phyloP scores from a whole-genome alignment of 441 rosid genomes.

The Adansonia madagascariensis region DNA sequence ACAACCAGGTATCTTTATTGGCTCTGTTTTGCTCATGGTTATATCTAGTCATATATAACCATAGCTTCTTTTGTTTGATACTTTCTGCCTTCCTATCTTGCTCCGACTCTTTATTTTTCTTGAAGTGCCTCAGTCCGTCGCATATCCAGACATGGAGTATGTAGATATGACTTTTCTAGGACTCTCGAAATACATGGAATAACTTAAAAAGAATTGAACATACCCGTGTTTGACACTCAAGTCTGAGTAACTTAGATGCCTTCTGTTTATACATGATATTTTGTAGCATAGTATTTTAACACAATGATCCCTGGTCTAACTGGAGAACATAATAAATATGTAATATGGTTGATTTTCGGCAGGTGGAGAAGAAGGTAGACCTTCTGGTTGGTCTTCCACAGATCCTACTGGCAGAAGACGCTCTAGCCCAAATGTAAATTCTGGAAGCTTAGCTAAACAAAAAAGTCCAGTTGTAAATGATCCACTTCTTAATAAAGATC shows the following conservation, averaged over 20 bases:
- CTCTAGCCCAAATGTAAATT: conserved; percentile 60
- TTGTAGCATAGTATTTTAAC: background rate
- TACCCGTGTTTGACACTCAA: too few species aligned
- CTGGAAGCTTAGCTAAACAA: conserved; percentile 72
- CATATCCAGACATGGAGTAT: too few species aligned
- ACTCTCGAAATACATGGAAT: too few species aligned
- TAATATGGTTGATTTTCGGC: conserved; percentile 14
- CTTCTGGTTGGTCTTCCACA: conserved; percentile 60
- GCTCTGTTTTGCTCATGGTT: background rate
- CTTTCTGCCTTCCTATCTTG: background rate
- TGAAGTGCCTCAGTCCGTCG: too few species aligned
- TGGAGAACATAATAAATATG: background rate
- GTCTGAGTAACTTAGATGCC: too few species aligned
- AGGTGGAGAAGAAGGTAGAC: conserved; percentile 76
- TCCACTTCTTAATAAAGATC: conserved; percentile 63
- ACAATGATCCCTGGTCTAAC: background rate
- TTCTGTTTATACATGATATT: background rate
- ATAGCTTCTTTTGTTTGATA: background rate
- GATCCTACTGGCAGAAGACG: conserved; percentile 69
- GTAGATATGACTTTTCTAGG: too few species aligned
- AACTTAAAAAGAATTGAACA: too few species aligned
- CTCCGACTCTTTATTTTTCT: too few species aligned
- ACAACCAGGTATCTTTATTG: conserved; percentile 57
- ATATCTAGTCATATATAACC: background rate
- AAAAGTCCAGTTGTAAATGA: conserved; percentile 68